Percentiles rank a stretch among this genome's conserved stretches.
Conservation (phyloP, 2,329 filamentous ascomycete genomes). For the Ophiosphaerella korrae region DNA sequence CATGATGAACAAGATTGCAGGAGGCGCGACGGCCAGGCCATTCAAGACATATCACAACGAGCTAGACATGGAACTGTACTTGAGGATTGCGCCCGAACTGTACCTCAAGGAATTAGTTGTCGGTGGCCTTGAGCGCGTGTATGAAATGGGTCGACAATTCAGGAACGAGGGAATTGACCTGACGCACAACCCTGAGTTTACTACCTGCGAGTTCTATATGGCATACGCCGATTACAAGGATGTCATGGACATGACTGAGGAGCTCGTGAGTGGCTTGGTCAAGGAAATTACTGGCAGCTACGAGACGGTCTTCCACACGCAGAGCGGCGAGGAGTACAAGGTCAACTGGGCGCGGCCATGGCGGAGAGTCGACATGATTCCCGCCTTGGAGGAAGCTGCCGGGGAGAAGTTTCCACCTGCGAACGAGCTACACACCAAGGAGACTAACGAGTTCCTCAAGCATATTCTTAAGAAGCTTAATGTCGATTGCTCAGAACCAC, state of each 20-base stretch:
- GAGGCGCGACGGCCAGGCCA: constrained; percentile 92
- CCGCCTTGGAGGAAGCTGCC: constrained; percentile 83
- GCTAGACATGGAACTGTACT: constrained; percentile 89
- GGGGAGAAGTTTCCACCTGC: constrained; percentile 93
- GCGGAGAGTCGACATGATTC: constrained; percentile 95
- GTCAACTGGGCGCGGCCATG: constrained; percentile 98
- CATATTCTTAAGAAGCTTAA: constrained; percentile 83
- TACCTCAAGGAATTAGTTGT: constrained; percentile 97
- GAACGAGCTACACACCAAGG: constrained; percentile 85
- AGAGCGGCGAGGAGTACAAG: constrained; percentile 82
- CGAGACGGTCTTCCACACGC: constrained; percentile 83
- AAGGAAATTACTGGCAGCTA: constrained; percentile 87
- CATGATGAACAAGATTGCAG: constrained; percentile 95
- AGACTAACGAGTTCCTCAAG: constrained; percentile 83
- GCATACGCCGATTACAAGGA: constrained; percentile 75
- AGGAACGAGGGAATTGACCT: constrained; percentile 89
- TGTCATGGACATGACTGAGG: constrained; percentile 88
- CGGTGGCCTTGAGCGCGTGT: constrained; percentile 91
- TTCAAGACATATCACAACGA: constrained; percentile 98
- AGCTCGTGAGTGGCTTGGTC: constrained; percentile 87
- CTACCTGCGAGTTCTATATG: constrained; percentile 94
- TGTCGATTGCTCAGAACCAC: constrained; percentile 84
- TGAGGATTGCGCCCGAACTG: constrained; percentile 92
- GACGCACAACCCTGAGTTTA: constrained; percentile 98
- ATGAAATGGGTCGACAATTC: constrained; percentile 95